phyloP scores from a whole-genome alignment of 1,284 basidiomycete species.

The Cutaneotrichosporon sp. region DNA sequence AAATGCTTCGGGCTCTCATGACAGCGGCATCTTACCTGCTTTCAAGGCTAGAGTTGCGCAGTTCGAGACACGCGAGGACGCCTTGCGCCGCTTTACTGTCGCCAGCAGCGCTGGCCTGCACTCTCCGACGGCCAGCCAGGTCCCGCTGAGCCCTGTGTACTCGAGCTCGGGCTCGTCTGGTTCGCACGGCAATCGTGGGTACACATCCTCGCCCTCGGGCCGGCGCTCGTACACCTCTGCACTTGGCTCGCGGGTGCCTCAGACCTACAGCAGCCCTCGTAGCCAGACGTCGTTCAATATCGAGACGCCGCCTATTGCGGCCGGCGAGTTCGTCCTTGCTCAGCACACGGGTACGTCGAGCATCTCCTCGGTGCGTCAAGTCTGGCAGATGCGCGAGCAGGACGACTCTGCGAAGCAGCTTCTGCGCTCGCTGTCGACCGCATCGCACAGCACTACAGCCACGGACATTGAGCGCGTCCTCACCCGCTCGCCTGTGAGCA shows the following conservation, averaged over 20 bases:
- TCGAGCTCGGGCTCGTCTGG: slow-evolving; percentile 1
- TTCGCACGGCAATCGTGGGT: slow-evolving; percentile 1
- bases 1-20: slow-evolving; percentile 24
- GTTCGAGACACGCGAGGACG: slow-evolving; percentile 45
- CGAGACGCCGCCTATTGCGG: not conserved
- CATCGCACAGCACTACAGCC: slow-evolving; percentile 29
- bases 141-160: slow-evolving; percentile 5
- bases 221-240: slow-evolving; percentile 16
- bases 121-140: not conserved
- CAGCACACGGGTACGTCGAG: slow-evolving; percentile 1
- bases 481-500: slow-evolving; percentile 7
- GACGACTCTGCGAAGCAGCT: slow-evolving; percentile 11
- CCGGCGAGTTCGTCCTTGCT: slow-evolving; percentile 1
- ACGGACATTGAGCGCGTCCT: slow-evolving; percentile 36
- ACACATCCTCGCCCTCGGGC: slow-evolving; percentile 2
- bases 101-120: slow-evolving; percentile 25
- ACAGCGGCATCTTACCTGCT: slow-evolving; percentile 29
- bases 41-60: slow-evolving; percentile 42
- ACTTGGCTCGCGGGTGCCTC: slow-evolving; percentile 6
- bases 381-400: slow-evolving; percentile 4
- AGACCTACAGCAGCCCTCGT: not conserved
- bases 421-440: slow-evolving; percentile 15
- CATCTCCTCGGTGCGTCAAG: not conserved
- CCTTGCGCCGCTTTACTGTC: slow-evolving; percentile 45
- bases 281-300: slow-evolving; percentile 1